A percentile compares a stretch with the other conserved stretches of the same genome.
Conservation (phyloP, 2,329 filamentous ascomycete genomes). For the Lasiodiplodia theobromae region DNA sequence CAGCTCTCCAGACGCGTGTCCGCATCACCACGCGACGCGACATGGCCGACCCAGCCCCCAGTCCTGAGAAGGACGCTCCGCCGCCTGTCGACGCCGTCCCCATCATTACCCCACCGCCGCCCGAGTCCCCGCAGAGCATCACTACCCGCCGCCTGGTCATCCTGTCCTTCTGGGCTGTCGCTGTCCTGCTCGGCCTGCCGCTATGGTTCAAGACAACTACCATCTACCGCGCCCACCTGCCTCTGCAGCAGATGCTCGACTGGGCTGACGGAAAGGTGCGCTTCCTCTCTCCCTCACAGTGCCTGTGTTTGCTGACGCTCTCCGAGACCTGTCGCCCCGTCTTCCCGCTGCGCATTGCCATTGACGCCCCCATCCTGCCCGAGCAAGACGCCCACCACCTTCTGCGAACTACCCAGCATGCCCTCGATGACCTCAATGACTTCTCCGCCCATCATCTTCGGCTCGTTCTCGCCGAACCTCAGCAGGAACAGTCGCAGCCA, state of each 20-base stretch:
- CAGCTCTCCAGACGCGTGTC: slow-evolving; percentile 13
- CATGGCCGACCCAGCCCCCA: slow-evolving; percentile 13
- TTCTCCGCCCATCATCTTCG: slow-evolving; percentile 85
- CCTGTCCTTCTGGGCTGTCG: slow-evolving; percentile 88
- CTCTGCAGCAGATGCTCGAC: slow-evolving; percentile 82
- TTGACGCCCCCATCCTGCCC: slow-evolving; percentile 73
- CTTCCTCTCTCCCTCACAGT: background rate
- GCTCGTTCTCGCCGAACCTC: slow-evolving; percentile 63
- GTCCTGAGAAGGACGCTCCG: background rate
- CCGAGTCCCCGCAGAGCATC: slow-evolving; percentile 75
- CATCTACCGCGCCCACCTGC: slow-evolving; percentile 85
- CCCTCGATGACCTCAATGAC: slow-evolving; percentile 85
- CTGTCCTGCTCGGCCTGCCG: slow-evolving; percentile 82
- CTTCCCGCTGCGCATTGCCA: slow-evolving; percentile 82
- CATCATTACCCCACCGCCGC: slow-evolving; percentile 63
- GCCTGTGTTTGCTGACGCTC: slow-evolving; percentile 30
- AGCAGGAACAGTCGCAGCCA: background rate
- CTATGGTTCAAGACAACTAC: slow-evolving; percentile 97
- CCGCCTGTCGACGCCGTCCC: background rate
- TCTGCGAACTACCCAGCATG: slow-evolving; percentile 81
- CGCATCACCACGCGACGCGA: background rate
- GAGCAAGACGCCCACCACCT: slow-evolving; percentile 74
- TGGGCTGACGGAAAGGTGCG: slow-evolving; percentile 89
- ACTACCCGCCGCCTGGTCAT: slow-evolving; percentile 77
- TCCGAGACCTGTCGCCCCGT: slow-evolving; percentile 81